Conservation (phyloP, 2,329 filamentous ascomycete genomes). For the Tothia fuscella region DNA sequence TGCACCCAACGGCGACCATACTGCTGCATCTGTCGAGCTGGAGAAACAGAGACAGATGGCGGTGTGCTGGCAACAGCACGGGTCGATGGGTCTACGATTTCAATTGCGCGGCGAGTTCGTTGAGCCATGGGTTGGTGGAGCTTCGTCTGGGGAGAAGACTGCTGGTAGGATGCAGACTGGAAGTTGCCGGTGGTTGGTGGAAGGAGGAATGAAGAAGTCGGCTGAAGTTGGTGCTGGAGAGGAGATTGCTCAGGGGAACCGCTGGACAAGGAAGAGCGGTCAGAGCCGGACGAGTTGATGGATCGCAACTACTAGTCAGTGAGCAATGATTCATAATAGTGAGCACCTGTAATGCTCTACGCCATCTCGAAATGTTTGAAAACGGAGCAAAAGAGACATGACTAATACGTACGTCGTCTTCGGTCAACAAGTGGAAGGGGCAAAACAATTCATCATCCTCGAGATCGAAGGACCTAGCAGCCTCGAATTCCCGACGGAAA, state of each 20-base stretch:
- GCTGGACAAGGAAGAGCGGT: slow-evolving; percentile 89
- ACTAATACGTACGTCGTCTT: slow-evolving; percentile 62
- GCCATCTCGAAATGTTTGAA: not conserved
- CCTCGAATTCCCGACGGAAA: slow-evolving; percentile 82
- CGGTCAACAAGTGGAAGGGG: slow-evolving; percentile 72
- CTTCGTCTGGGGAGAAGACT: slow-evolving; percentile 53
- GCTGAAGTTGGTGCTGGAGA: slow-evolving; percentile 67
- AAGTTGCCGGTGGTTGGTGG: slow-evolving; percentile 46
- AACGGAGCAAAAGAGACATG: slow-evolving; percentile 14
- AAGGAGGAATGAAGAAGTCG: slow-evolving; percentile 60
- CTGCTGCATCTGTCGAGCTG: slow-evolving; percentile 50
- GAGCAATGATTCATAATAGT: not conserved
- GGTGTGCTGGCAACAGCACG: slow-evolving; percentile 86
- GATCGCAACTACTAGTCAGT: slow-evolving; percentile 56
- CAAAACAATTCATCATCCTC: slow-evolving; percentile 96
- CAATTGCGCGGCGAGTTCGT: slow-evolving; percentile 86
- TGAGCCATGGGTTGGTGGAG: slow-evolving; percentile 84
- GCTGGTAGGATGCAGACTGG: slow-evolving; percentile 47
- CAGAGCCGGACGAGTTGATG: slow-evolving; percentile 78
- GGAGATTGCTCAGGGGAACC: slow-evolving; percentile 88
- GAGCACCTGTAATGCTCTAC: not conserved
- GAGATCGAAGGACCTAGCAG: slow-evolving; percentile 83
- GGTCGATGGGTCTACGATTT: slow-evolving; percentile 92
- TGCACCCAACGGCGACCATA: slow-evolving; percentile 36
- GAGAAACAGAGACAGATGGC: slow-evolving; percentile 45